Conservation (phyloP, 371 early-diverging fungal species). For the Lichtheimia corymbifera region DNA sequence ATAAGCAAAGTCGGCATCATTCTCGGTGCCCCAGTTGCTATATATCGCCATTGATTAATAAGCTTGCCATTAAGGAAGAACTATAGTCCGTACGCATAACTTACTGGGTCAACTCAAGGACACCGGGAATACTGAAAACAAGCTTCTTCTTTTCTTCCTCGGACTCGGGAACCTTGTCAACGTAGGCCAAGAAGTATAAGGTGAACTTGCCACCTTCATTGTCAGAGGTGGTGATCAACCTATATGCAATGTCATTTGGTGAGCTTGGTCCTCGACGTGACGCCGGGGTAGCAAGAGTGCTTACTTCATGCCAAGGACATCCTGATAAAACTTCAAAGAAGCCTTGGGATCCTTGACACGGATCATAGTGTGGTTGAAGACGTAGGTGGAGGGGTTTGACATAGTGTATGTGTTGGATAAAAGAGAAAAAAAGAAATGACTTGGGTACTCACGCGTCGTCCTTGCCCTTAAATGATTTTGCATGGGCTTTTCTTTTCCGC, state of each 20-base stretch:
- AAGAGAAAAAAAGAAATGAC: too few species aligned
- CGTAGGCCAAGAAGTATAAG: conserved; percentile 73
- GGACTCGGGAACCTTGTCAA: conserved; percentile 49
- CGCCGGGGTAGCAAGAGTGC: not conserved
- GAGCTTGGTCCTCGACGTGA: not conserved
- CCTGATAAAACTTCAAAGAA: conserved; percentile 76
- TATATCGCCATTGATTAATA: not conserved
- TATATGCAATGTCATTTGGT: conserved; percentile 17
- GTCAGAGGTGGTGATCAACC: conserved; percentile 60
- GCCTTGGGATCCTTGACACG: conserved; percentile 81
- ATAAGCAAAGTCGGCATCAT: conserved; percentile 68
- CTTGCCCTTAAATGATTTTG: too few species aligned
- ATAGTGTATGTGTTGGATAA: conserved; percentile 8
- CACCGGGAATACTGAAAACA: conserved; percentile 68
- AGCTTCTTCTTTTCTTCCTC: conserved; percentile 58
- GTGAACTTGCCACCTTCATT: conserved; percentile 73
- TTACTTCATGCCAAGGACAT: conserved; percentile 85
- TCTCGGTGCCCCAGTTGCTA: conserved; percentile 88
- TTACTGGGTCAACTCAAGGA: conserved; percentile 86
- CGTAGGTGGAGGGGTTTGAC: conserved; percentile 40
- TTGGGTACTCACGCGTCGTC: too few species aligned
- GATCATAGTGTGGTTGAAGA: conserved; percentile 83
- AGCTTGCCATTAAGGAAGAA: not conserved
- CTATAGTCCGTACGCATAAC: conserved; percentile 11
- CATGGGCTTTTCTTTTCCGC: too few species aligned